Conservation (phyloP, 768 basidiomycete genomes). For the Guyanaporus albipodus region DNA sequence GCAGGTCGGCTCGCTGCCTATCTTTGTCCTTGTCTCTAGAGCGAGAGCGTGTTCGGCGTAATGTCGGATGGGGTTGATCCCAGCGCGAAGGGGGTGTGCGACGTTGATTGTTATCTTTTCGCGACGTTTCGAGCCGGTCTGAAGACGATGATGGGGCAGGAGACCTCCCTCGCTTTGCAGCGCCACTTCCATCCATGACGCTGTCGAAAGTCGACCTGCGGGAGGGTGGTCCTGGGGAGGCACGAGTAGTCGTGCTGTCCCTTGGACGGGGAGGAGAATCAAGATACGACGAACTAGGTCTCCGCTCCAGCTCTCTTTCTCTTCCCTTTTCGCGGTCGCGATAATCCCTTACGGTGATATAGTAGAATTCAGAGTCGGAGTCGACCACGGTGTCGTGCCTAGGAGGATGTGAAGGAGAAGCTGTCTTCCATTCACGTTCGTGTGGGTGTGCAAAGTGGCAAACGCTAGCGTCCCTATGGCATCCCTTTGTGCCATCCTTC, state of each 20-base stretch:
- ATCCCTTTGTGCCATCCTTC: slow-evolving; percentile 22
- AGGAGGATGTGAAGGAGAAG: slow-evolving; percentile 26
- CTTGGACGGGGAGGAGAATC: slow-evolving; percentile 17
- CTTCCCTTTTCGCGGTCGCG: slow-evolving; percentile 12
- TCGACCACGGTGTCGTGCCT: slow-evolving; percentile 17
- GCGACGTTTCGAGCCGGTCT: slow-evolving; percentile 24
- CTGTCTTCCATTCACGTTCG: slow-evolving; percentile 32
- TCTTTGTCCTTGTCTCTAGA: slow-evolving; percentile 12
- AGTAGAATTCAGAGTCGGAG: slow-evolving; percentile 21
- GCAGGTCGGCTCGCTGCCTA: background rate
- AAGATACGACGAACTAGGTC: background rate
- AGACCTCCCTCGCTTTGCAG: slow-evolving; percentile 16
- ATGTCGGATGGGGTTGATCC: slow-evolving; percentile 4
- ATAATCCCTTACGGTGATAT: slow-evolving; percentile 8
- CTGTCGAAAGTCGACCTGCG: slow-evolving; percentile 15
- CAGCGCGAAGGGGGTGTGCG: slow-evolving; percentile 2
- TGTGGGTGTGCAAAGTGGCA: slow-evolving; percentile 33
- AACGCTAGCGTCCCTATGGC: slow-evolving; percentile 15
- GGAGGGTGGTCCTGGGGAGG: slow-evolving; percentile 13
- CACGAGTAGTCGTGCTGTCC: slow-evolving; percentile 11
- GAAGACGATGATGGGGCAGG: slow-evolving; percentile 26
- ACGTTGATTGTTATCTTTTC: slow-evolving; percentile 13
- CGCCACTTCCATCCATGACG: slow-evolving; percentile 1
- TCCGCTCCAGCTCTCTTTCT: slow-evolving; percentile 8
- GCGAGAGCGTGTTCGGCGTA: slow-evolving; percentile 8